Evolutionary conservation across 164 flowering plant genomes (phyloP), one percentile per base, ranked within the genome.

Genomic region (Stephania yunnanensis): DNA sequence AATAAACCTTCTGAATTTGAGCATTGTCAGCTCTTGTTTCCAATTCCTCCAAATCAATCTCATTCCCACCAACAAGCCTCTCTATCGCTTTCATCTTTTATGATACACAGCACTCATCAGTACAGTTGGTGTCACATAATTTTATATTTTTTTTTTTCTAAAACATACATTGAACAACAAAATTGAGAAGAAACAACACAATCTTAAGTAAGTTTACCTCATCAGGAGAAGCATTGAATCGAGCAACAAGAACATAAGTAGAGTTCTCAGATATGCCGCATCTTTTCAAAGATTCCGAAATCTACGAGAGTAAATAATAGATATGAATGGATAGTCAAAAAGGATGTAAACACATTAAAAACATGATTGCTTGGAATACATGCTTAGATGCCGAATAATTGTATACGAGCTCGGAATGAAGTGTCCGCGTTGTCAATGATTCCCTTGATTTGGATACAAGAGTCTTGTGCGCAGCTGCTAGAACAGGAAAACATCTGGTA

Each of bases 331-430:
- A 1, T 10, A 22, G 4, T 5, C 67, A 25, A 50, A 5, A 10
- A 61, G 58, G 71, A 72, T 22, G 6, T 0, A 17, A 10, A 50
- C 36, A 19, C 74, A 71, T 66, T 36, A 48, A 42, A 42, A 5
- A 13, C 73, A 69, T 66, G 73, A 25, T 25, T 25, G 0, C 46
- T 72, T 1, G 11, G 42, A 4, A 77, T 89, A 93, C 98, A 87
- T 95, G 98, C 81, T 95, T 95, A 30, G 99, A 93, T 71, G 97
- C 98, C 4, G 99, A 88, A 80, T 91, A 95, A 71, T 92, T 93
- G 84, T 87, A 93, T 58, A 95, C 97, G 69, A 95, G 92, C 84
- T 95, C 99, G 29, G 98, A 95, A 84, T 93, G 98, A 72, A 86
- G 89, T 58, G 97, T 93, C 42, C 95, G 87, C 15, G 99, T 92